Base-by-base conservation (phyloP, 2,329 filamentous ascomycete genomes). In the Phialemoniopsis sp. region DNA sequence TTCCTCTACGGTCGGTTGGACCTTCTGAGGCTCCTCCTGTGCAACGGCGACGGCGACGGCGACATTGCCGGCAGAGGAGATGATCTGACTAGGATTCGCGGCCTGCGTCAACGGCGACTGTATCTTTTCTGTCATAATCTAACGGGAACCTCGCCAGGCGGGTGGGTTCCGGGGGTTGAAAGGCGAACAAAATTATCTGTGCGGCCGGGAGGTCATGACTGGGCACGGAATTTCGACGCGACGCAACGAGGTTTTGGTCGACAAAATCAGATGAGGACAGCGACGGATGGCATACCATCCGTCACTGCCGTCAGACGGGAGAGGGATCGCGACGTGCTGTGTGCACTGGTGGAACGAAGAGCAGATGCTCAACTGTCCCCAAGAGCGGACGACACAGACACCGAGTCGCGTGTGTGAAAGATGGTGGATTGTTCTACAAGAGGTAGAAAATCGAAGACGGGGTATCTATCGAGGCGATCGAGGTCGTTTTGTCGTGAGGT, bases 111-210 rank as follows among this genome's bases (percentile, higher is more conserved):
- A 68, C 63, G 73, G 66, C 59, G 68, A 59, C 52, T 62, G 64
- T 48, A 66, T 64, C 59, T 70, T 78, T 63, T 81, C 77, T 64
- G 74, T 80, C 77, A 81, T 81, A 78, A 72, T 81, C 70, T 71
- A 67, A 50, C 48, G 60, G 51, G 54, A 59, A 60, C 66, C 68
- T 68, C 70, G 62, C 60, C 55, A 59, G 62, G 53, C 49, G 48
- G 51, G 49, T 50, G 45, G 50, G 51, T 50, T 56, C 57, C 55
- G 56, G 54, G 55, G 52, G 54, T 46, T 54, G 14, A 18, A 29
- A 18, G 28, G 62, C 60, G 53, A 57, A 55, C 55, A 59, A 53
- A n/a, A 60, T 72, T 76, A 78, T 63, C 59, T 68, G 62, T 60
- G 63, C 60, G 62, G 62, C 68, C 63, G 68, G 70, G 69, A 62